Conservation (phyloP, 768 basidiomycete species). For the Boletus reticulatus region DNA sequence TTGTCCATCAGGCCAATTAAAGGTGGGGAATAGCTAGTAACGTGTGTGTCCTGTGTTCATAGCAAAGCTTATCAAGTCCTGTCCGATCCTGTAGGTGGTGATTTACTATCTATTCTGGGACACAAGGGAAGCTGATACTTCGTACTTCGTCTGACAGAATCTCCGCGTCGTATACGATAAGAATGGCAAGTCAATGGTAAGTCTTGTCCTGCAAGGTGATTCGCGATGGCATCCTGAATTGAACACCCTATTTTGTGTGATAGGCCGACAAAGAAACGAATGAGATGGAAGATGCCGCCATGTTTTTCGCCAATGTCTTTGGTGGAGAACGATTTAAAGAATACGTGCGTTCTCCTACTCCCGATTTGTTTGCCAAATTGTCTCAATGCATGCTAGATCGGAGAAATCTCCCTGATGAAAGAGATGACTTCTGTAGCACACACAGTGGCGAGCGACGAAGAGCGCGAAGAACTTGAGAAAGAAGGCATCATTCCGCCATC, state of each 20-base stretch:
- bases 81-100: slow-evolving; percentile 65
- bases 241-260: background rate
- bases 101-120: slow-evolving; percentile 13
- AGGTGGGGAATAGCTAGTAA: slow-evolving; percentile 12
- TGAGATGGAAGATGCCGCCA: slow-evolving; percentile 87
- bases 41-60: slow-evolving; percentile 17
- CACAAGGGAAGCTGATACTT: slow-evolving; percentile 4
- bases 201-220: slow-evolving; percentile 21
- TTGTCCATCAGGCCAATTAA: slow-evolving; percentile 13
- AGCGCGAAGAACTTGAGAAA: slow-evolving; percentile 82
- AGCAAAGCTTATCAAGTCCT: slow-evolving; percentile 96
- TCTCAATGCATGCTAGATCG: slow-evolving; percentile 58
- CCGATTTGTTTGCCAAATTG: background rate
- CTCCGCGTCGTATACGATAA: slow-evolving; percentile 89
- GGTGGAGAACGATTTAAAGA: slow-evolving; percentile 91
- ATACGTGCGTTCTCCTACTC: slow-evolving; percentile 57
- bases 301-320: slow-evolving; percentile 95
- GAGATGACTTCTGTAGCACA: slow-evolving; percentile 84
- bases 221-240: slow-evolving; percentile 3
- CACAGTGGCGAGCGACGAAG: slow-evolving; percentile 90
- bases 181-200: slow-evolving; percentile 86
- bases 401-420: slow-evolving; percentile 95
- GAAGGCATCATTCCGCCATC: slow-evolving; percentile 44
- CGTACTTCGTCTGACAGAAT: slow-evolving; percentile 48
- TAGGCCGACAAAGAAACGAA: slow-evolving; percentile 79